Evolutionary conservation across 1,284 basidiomycete genomes (phyloP).

Genomic region (Pseudozyma pruni): DNA sequence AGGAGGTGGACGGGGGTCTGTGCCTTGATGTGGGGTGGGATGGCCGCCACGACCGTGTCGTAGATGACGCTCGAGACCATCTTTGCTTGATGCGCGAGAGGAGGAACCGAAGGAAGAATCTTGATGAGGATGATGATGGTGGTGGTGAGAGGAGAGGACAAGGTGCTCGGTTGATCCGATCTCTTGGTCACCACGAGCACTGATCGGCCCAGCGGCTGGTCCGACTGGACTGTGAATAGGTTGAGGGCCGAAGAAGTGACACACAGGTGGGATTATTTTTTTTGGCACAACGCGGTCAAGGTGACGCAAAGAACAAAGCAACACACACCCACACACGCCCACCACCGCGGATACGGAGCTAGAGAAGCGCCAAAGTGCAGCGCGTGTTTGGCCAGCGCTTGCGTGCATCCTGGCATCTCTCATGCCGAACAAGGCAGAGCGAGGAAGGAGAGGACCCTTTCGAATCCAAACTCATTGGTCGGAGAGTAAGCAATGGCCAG

Average conservation of each 20-base stretch:
- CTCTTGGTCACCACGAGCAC: not conserved
- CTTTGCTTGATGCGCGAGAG: conserved; percentile 4
- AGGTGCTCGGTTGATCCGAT: not conserved
- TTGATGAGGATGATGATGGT: conserved; percentile 8
- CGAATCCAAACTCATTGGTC: no score
- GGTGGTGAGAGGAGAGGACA: conserved; percentile 9
- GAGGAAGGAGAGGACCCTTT: no score
- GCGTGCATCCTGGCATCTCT: no score
- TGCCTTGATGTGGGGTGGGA: conserved; percentile 34
- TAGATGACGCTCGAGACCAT: conserved; percentile 52
- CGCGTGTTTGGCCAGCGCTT: not conserved
- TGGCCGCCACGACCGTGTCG: conserved; percentile 42
- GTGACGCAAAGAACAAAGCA: conserved; percentile 5
- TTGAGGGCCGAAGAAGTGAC: no score
- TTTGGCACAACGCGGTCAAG: no score
- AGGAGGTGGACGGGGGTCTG: conserved; percentile 39
- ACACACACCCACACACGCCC: conserved; percentile 1
- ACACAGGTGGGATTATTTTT: no score
- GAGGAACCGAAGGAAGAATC: not conserved
- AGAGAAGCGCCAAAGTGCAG: not conserved
- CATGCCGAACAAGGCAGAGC: no score
- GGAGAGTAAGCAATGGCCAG: no score
- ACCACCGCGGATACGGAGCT: not conserved
- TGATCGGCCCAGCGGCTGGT: not conserved
- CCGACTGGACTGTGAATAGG: conserved; percentile 1